Percentiles rank a stretch among this genome's conserved stretches.
These are phyloP conservation scores for Alnus rubra DNA, from an alignment of 306 rosid genomes.

Conservation along the genomic window DNA sequence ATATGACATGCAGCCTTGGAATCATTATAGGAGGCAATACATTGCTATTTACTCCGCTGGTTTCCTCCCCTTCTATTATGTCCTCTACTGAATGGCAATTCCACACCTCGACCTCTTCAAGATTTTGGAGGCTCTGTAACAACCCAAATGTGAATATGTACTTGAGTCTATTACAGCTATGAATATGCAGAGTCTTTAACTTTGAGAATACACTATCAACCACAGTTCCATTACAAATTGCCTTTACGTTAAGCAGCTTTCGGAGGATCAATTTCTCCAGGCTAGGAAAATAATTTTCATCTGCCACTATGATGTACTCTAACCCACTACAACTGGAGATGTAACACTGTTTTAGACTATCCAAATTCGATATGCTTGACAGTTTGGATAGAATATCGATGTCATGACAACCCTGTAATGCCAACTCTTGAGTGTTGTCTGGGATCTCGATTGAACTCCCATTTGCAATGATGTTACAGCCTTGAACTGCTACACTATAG, in stretches of 20 bases:
- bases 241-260: slow-evolving; percentile 10
- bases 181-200: slow-evolving; percentile 7
- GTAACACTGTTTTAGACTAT: slow-evolving; percentile 10
- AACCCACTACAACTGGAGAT: slow-evolving; percentile 15
- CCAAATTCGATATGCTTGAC: slow-evolving; percentile 11
- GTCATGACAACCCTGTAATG: slow-evolving; percentile 23
- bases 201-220: neutral
- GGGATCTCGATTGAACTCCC: slow-evolving; percentile 16
- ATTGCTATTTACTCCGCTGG: neutral
- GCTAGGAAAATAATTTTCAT: slow-evolving; percentile 3
- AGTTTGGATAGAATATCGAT: slow-evolving; percentile 15
- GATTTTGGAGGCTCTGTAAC: slow-evolving; percentile 13
- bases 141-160: slow-evolving; percentile 5
- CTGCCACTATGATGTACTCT: slow-evolving; percentile 14
- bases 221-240: neutral
- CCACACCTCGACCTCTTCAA: slow-evolving; percentile 20
- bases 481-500: slow-evolving; percentile 15
- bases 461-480: slow-evolving; percentile 9
- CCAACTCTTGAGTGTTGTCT: slow-evolving; percentile 22
- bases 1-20: slow-evolving; percentile 3
- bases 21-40: neutral
- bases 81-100: slow-evolving; percentile 16
- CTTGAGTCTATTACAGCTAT: slow-evolving; percentile 13
- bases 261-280: slow-evolving; percentile 5
- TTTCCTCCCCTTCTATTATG: slow-evolving; percentile 16